A percentile compares a stretch with the other conserved stretches of the same genome.
Conservation (phyloP, 345 rosid genomes). For the Rhizophora apiculata region DNA sequence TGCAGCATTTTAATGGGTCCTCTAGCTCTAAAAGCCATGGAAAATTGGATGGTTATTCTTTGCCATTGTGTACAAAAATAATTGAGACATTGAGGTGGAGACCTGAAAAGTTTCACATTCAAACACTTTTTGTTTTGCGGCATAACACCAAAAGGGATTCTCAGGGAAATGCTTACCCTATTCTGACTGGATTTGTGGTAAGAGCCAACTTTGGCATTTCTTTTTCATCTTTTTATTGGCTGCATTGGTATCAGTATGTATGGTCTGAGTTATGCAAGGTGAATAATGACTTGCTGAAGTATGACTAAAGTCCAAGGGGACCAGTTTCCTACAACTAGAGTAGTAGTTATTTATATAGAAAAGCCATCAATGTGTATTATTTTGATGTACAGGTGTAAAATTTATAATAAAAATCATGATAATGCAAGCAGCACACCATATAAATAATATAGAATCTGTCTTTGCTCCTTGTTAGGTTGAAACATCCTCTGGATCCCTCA, state of each 20-base stretch:
- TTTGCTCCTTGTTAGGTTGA: slow-evolving; percentile 51
- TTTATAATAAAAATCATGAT: no score
- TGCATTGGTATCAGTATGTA: neutral
- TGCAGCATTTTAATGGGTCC: slow-evolving; percentile 46
- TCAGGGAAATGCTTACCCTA: slow-evolving; percentile 55
- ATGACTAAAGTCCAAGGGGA: neutral
- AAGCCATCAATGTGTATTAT: no score
- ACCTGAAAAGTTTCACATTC: slow-evolving; percentile 61
- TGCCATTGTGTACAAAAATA: slow-evolving; percentile 65
- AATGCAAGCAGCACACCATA: neutral
- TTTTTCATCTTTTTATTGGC: neutral
- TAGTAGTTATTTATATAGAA: no score
- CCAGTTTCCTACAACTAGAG: neutral
- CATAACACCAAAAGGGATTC: slow-evolving; percentile 73
- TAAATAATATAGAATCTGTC: neutral
- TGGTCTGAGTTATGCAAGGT: slow-evolving; percentile 4
- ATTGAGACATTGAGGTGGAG: slow-evolving; percentile 59
- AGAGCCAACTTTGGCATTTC: slow-evolving; percentile 19
- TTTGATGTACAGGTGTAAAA: no score
- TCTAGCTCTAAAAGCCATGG: slow-evolving; percentile 19
- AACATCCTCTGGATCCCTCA: slow-evolving; percentile 51
- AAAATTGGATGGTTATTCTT: slow-evolving; percentile 54
- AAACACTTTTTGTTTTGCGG: slow-evolving; percentile 58
- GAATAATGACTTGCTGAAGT: neutral
- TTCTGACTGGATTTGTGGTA: slow-evolving; percentile 72